Evolutionary conservation across 192 early-diverging fungal species (phyloP).

Genomic region (Coemansia sp.): DNA sequence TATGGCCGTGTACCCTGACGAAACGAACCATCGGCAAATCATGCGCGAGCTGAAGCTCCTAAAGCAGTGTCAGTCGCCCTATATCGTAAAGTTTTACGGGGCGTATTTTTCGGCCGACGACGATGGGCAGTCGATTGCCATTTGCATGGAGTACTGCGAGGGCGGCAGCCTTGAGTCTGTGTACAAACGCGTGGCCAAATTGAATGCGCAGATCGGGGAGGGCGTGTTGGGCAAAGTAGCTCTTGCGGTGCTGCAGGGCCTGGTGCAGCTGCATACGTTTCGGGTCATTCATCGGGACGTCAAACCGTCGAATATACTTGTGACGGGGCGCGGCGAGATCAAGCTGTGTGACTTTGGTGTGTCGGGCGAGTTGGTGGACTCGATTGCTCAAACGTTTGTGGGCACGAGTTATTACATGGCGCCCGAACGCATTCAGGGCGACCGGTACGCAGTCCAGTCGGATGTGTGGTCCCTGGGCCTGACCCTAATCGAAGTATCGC

Average conservation of each 20-base stretch:
- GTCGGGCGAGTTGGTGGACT: conserved; percentile 83
- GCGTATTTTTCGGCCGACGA: conserved; percentile 80
- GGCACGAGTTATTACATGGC: conserved; percentile 98
- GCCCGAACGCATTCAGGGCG: conserved; percentile 94
- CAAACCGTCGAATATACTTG: conserved; percentile 97
- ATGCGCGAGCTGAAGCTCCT: conserved; percentile 89
- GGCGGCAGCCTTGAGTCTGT: conserved; percentile 90
- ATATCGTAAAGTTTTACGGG: conserved; percentile 95
- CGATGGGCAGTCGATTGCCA: conserved; percentile 73
- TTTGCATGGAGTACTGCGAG: conserved; percentile 98
- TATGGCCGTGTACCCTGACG: conserved; percentile 65
- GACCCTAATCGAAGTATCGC: conserved; percentile 90
- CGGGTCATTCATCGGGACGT: conserved; percentile 95
- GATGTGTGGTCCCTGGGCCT: conserved; percentile 98
- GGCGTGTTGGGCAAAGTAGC: conserved; percentile 85
- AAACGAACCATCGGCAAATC: conserved; percentile 78
- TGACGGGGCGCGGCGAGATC: conserved; percentile 84
- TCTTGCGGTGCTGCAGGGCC: conserved; percentile 82
- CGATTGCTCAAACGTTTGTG: conserved; percentile 90
- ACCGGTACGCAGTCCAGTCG: conserved; percentile 80
- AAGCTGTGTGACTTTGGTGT: conserved; percentile 99
- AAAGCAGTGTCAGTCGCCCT: conserved; percentile 83
- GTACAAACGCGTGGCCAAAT: conserved; percentile 70
- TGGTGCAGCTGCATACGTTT: conserved; percentile 86
- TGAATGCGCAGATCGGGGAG: conserved; percentile 82